A percentile compares a stretch with the other conserved stretches of the same genome.
Evolutionary conservation across 2,329 filamentous ascomycete genomes (phyloP).

Genomic region (Pestalotiopsis sp.): DNA sequence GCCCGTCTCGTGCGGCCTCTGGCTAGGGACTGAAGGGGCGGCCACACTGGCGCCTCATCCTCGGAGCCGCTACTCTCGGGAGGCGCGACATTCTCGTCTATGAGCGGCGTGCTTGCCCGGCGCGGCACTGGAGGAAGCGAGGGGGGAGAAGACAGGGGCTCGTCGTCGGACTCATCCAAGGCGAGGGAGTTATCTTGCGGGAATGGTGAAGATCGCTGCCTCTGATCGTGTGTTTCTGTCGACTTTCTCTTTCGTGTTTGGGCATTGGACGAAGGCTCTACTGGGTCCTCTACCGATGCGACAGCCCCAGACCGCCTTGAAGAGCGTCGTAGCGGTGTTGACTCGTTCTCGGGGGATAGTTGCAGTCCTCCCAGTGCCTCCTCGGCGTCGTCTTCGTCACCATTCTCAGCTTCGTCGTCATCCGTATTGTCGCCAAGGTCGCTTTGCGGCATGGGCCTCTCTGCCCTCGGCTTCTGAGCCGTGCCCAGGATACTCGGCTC

Average conservation of each 20-base stretch:
- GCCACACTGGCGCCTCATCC: slow-evolving; percentile 49
- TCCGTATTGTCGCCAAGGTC: slow-evolving; percentile 35
- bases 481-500: slow-evolving; percentile 66
- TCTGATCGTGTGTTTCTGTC: slow-evolving; percentile 43
- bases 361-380: slow-evolving; percentile 45
- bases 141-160: slow-evolving; percentile 26
- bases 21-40: slow-evolving; percentile 53
- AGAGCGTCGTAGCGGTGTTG: slow-evolving; percentile 63
- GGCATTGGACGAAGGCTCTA: slow-evolving; percentile 34
- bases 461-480: slow-evolving; percentile 43
- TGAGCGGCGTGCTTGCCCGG: slow-evolving; percentile 42
- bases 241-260: slow-evolving; percentile 61
- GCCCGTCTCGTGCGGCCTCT: slow-evolving; percentile 41
- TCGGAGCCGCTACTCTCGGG: slow-evolving; percentile 57
- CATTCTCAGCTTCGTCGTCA: slow-evolving; percentile 46
- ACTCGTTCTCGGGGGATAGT: slow-evolving; percentile 68
- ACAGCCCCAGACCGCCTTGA: slow-evolving; percentile 38
- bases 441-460: slow-evolving; percentile 32
- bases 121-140: slow-evolving; percentile 23
- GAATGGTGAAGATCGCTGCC: slow-evolving; percentile 38
- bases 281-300: slow-evolving; percentile 19
- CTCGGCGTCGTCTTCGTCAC: slow-evolving; percentile 43
- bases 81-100: slow-evolving; percentile 55
- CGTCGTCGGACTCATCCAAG: slow-evolving; percentile 27
- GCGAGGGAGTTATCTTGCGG: slow-evolving; percentile 22